A percentile compares a stretch with the other conserved stretches of the same genome.
Evolutionary conservation across 2,329 filamentous ascomycete species (phyloP).

Genomic region (Orbilia oligospora): DNA sequence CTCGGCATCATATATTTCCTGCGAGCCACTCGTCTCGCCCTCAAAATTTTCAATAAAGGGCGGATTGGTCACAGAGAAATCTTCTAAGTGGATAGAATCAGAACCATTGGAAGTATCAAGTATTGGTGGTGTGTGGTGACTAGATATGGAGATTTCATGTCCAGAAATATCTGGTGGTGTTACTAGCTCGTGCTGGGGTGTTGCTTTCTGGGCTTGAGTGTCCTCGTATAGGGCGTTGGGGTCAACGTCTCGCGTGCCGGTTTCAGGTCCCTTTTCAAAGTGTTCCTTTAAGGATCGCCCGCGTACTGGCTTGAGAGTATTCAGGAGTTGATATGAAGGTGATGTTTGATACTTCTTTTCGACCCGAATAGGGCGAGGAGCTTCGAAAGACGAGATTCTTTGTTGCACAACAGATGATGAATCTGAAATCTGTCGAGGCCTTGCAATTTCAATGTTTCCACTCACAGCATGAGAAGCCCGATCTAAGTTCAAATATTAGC

Average conservation of each 20-base stretch:
- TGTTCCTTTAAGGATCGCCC: slow-evolving; percentile 35
- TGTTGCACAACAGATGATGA: slow-evolving; percentile 47
- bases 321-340: slow-evolving; percentile 47
- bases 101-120: not conserved
- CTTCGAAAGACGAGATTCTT: slow-evolving; percentile 55
- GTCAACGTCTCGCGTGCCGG: not conserved
- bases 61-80: not conserved
- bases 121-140: not conserved
- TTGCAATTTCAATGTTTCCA: slow-evolving; percentile 1
- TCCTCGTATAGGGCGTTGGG: not conserved
- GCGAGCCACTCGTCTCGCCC: not conserved
- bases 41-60: not conserved
- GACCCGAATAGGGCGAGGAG: slow-evolving; percentile 19
- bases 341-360: slow-evolving; percentile 56
- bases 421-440: slow-evolving; percentile 25
- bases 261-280: slow-evolving; percentile 14
- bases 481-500: slow-evolving; percentile 15
- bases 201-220: not conserved
- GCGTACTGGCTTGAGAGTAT: slow-evolving; percentile 46
- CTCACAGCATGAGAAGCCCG: not conserved
- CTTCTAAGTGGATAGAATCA: not conserved
- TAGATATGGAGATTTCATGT: not conserved
- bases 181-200: not conserved
- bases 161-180: not conserved
- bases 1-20: slow-evolving; percentile 34